Evolutionary conservation across 202 grass and related monocot genomes (phyloP).

Genomic region (Eragrostis tef): DNA sequence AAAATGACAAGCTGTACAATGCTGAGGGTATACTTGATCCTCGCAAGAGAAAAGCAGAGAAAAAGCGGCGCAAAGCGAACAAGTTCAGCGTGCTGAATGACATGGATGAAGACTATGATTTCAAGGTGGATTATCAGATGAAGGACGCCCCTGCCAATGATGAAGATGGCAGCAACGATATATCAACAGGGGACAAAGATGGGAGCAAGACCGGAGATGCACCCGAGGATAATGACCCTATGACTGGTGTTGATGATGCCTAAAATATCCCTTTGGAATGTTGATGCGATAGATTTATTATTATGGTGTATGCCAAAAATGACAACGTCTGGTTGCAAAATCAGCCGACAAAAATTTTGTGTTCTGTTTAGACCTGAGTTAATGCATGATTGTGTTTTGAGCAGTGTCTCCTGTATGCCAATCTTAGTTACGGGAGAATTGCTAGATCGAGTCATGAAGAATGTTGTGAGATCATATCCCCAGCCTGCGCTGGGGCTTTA

Average conservation of each 20-base stretch:
- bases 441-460: no score
- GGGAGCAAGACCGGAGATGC: constrained; percentile 29
- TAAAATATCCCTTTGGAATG: neutral
- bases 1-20: constrained; percentile 71
- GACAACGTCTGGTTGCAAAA: neutral
- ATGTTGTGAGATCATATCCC: no score
- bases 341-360: neutral
- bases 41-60: constrained; percentile 72
- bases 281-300: neutral
- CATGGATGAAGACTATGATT: constrained; percentile 87
- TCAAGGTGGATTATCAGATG: constrained; percentile 90
- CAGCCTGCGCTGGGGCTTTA: no score
- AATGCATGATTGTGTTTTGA: neutral
- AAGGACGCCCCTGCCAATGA: constrained; percentile 18
- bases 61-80: constrained; percentile 67
- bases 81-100: constrained; percentile 53
- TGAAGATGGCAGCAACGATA: constrained; percentile 34
- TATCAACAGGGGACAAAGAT: neutral
- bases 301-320: neutral
- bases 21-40: constrained; percentile 80
- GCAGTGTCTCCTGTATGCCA: no score
- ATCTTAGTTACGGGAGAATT: no score
- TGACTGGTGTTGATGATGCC: constrained; percentile 57
- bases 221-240: constrained; percentile 46
- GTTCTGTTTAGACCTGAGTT: neutral